Evolutionary conservation across 305 asterid species (phyloP), one percentile per base, ranked within the genome.

Genomic region (Salvia sclarea): DNA sequence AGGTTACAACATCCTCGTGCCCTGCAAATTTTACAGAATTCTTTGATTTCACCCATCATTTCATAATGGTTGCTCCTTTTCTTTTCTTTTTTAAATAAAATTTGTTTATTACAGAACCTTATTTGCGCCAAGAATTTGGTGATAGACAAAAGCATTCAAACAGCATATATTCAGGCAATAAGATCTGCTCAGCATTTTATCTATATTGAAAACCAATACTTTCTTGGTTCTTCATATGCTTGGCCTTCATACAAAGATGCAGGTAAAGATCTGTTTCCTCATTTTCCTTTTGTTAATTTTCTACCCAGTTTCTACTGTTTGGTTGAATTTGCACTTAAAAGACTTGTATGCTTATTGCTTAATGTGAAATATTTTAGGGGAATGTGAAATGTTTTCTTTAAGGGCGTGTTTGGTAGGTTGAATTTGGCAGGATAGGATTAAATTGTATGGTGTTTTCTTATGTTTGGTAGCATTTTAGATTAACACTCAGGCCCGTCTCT

Each of bases 101-200:
- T 49, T 49, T 65, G 45, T 72, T 75, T 68, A 22, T 56, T 80
- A 78, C 93, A 91, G 97, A 84, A 74, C 78, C 91, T 91, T 64
- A 43, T 87, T 59, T 84, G 82, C 77, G 74, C 95, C 33, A 91
- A 91, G 73, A 71, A 84, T 69, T 72, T 88, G 69, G 89, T 87
- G 78, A 81, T 91, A 47, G 97, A 91, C 72, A 79, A 78, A 79
- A 88, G 96, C 78, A 91, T 91, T 78, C 96, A 88, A 70, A 86
- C 84, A 17, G 97, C 97, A 61, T 91, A 91, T 68, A 83, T 87
- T 76, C 96, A 88, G 82, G 90, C 97, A 41, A 85, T 91, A 78
- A 85, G 97, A 85, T 91, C 96, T 53, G 97, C 97, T 70, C 88
- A 84, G 81, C 91, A 82, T 77, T 91, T 88, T 69, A 83, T 91